Percentiles rank a stretch among this genome's conserved stretches.
Evolutionary conservation across 129 eudicot genomes (phyloP).

Genomic region (Ambrosia trifida): DNA sequence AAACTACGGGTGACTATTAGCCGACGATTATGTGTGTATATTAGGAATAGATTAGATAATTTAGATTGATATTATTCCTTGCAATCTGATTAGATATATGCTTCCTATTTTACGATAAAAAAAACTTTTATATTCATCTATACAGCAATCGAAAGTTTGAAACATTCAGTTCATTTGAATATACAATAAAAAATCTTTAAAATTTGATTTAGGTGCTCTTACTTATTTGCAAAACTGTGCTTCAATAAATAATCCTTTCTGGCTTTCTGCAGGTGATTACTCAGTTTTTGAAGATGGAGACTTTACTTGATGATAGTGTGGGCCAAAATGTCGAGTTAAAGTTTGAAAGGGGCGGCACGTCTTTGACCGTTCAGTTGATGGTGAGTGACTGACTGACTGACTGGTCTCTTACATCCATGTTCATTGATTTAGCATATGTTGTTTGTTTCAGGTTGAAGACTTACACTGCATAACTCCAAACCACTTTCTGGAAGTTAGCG

Average conservation of each 20-base stretch:
- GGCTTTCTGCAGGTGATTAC: constrained; percentile 70
- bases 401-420: constrained; percentile 8
- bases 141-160: constrained; percentile 1
- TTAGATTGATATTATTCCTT: too few relatives aligned
- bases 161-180: not conserved
- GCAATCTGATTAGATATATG: too few relatives aligned
- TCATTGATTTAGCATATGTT: constrained; percentile 14
- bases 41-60: too few relatives aligned
- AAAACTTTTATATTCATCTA: not conserved
- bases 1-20: too few relatives aligned
- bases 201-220: not conserved
- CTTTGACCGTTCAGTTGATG: constrained; percentile 57
- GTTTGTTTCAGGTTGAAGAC: constrained; percentile 74
- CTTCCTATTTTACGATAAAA: too few relatives aligned
- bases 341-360: constrained; percentile 93
- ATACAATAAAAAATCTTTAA: not conserved
- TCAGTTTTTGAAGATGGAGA: constrained; percentile 87
- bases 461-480: constrained; percentile 93
- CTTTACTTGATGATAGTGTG: constrained; percentile 79
- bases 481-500: constrained; percentile 89
- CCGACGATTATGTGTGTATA: too few relatives aligned
- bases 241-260: constrained; percentile 20
- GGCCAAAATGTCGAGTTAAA: constrained; percentile 65
- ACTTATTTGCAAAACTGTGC: constrained; percentile 5
- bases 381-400: constrained; percentile 24